Evolutionary conservation across 441 rosid genomes (phyloP), one percentile per base, ranked within the genome.

Genomic region (Erysimum pusillum): DNA sequence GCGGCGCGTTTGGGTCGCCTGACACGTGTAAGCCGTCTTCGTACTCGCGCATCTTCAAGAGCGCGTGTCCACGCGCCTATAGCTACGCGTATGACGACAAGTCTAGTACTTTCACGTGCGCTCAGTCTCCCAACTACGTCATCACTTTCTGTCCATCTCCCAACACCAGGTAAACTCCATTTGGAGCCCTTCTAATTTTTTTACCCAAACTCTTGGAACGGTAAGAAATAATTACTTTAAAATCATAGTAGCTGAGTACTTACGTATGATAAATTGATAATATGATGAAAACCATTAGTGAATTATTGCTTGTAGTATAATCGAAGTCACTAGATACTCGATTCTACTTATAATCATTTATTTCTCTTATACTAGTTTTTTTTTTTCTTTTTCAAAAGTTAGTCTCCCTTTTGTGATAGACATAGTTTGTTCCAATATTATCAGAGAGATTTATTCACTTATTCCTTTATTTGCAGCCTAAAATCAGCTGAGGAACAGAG

Each of bases 71-170:
- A 31, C 79, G 58, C 70, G 96, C 98, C 0, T 94, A 94, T 81
- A 94, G 98, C 88, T 94, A 90, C 45, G 98, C 98, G 32, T 94
- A 94, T 56, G 98, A 91, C 60, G 97, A 94, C 53, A 79, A 81
- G 80, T 81, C 87, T 10, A 94, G 97, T 76, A 93, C 97, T 69
- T 93, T 93, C 85, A 93, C 97, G 13, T 93, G 98, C 69, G 81
- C 91, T 4, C 77, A 82, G 11, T 84, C 91, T 15, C 83, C 86
- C 12, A 83, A 89, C 66, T 91, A 94, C 84, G 69, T 80, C 22
- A 82, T 94, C 72, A 90, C 97, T 36, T 91, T 94, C 80, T 93
- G 98, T 79, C 97, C 98, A 1, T 42, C 93, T 0, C 91, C 92
- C 0, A 88, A 42, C 79, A 82, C 93, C 45, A 91, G 94, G 97